Percentiles rank a stretch among this genome's conserved stretches.
phyloP scores from a whole-genome alignment of 306 rosid species.

The Astragalus glycyphyllos region DNA sequence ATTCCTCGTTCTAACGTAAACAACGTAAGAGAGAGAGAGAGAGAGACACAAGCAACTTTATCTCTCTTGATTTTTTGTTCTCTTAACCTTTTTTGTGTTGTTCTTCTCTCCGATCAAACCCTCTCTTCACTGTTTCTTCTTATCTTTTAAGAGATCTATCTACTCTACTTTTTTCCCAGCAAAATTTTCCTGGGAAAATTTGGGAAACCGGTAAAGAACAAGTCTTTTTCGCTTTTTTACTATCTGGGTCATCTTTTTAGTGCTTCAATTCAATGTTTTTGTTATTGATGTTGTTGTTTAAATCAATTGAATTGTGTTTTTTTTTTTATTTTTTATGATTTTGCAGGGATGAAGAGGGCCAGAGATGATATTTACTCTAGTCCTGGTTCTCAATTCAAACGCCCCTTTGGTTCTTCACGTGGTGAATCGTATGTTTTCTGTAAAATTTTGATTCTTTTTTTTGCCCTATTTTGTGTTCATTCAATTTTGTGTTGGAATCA shows the following conservation, averaged over 20 bases:
- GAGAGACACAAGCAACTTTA: slow-evolving; percentile 19
- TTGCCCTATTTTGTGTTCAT: slow-evolving; percentile 14
- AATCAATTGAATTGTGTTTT: slow-evolving; percentile 28
- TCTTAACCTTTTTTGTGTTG: not conserved
- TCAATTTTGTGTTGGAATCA: slow-evolving; percentile 40
- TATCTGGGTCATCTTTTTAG: slow-evolving; percentile 16
- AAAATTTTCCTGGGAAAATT: slow-evolving; percentile 33
- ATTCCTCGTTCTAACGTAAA: slow-evolving; percentile 41
- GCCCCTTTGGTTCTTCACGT: slow-evolving; percentile 66
- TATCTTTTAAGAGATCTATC: slow-evolving; percentile 43
- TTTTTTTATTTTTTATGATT: slow-evolving; percentile 13
- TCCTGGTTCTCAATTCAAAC: slow-evolving; percentile 64
- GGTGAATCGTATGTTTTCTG: slow-evolving; percentile 65
- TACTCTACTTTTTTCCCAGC: slow-evolving; percentile 32
- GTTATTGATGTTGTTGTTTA: not conserved
- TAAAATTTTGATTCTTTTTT: not conserved
- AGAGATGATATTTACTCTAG: slow-evolving; percentile 66
- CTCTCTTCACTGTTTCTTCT: slow-evolving; percentile 2
- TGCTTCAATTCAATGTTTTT: slow-evolving; percentile 34
- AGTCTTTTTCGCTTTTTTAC: slow-evolving; percentile 32
- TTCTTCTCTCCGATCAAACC: slow-evolving; percentile 46
- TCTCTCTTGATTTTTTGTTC: too few species aligned
- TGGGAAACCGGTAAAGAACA: slow-evolving; percentile 37
- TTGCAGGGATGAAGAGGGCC: slow-evolving; percentile 67
- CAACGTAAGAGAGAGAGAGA: slow-evolving; percentile 40